phyloP scores from a whole-genome alignment of 73 alveolate genomes.

The Uronychia binucleata region DNA sequence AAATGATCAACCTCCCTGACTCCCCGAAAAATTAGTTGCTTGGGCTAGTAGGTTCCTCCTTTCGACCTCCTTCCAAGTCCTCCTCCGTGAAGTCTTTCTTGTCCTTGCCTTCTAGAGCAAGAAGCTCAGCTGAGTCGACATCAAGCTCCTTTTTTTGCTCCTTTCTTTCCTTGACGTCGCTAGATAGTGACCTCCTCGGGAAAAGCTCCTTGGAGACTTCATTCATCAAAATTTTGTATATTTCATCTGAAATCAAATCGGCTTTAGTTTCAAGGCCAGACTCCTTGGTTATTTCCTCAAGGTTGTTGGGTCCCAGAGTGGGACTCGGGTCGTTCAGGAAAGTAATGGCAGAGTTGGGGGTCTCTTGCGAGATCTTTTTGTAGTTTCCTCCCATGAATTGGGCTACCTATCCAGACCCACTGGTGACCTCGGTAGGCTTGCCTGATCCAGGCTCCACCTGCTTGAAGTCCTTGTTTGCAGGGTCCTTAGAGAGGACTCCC shows the following conservation, averaged over 20 bases:
- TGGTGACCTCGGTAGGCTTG: not conserved
- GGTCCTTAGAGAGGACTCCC: too few relatives aligned
- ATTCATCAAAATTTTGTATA: not conserved
- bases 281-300: not conserved
- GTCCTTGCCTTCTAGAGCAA: not conserved
- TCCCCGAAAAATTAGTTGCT: slow-evolving; percentile 18
- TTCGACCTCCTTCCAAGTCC: too few relatives aligned
- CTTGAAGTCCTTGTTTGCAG: too few relatives aligned
- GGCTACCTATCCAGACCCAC: not conserved
- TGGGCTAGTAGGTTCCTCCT: not conserved
- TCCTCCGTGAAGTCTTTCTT: too few relatives aligned
- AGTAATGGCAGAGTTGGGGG: not conserved
- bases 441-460: too few relatives aligned
- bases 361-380: not conserved
- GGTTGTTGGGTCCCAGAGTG: not conserved
- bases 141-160: not conserved
- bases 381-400: not conserved
- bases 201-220: slow-evolving; percentile 25
- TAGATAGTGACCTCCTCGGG: slow-evolving; percentile 18
- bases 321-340: not conserved
- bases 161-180: not conserved
- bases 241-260: not conserved
- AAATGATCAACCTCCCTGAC: slow-evolving; percentile 28
- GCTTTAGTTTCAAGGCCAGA: not conserved
- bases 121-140: too few relatives aligned